Base-by-base conservation (phyloP, 768 basidiomycete species). In the Pluteus cervinus region DNA sequence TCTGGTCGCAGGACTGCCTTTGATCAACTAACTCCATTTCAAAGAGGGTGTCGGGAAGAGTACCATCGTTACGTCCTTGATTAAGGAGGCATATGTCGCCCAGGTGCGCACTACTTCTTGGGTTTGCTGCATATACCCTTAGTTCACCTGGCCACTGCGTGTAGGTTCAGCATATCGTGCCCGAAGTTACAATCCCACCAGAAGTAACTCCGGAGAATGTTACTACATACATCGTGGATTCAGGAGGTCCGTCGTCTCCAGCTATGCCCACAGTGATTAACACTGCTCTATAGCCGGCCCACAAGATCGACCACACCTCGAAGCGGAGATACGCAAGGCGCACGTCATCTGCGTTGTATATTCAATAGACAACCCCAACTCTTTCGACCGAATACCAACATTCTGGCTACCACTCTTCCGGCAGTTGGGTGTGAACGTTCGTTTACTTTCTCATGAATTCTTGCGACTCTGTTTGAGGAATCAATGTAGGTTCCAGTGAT, bases 31-130 rank as follows among this genome's bases (percentile, higher is more conserved):
- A 36, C 26, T 30, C 38, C 37, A 36, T 42, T 46, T 25, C 58
- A 97, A n/a, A n/a, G 92, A 94, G 71, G 89, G 88, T 47, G 94
- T 97, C 51, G 94, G 94, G 47, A 99, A 99, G 71, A 93, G 90
- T 59, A 92, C 91, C 31, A 92, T 98, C 55, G 81, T 98, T 56
- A 96, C 91, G 14, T 91, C 91, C 24, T 74, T 97, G 56, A 97
- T 99, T 63, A 97, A 97, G 59, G 90, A 94, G 60, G 82, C 86
- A 22, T 96, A 85, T 57, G 86, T 97, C 36, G 68, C 86, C 26
- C 86, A 92, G 64, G 93, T 92, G 60, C 46, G 56, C 49, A 17
- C 36, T 29, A 33, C 30, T 28, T 42, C 37, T 25, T 31, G 17
- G 33, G 3, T 22, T 25, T 15, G 9, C 18, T 24, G 17, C 36